Conservation (phyloP, 148 eudicot genomes). For the Chenopodium formosanum region DNA sequence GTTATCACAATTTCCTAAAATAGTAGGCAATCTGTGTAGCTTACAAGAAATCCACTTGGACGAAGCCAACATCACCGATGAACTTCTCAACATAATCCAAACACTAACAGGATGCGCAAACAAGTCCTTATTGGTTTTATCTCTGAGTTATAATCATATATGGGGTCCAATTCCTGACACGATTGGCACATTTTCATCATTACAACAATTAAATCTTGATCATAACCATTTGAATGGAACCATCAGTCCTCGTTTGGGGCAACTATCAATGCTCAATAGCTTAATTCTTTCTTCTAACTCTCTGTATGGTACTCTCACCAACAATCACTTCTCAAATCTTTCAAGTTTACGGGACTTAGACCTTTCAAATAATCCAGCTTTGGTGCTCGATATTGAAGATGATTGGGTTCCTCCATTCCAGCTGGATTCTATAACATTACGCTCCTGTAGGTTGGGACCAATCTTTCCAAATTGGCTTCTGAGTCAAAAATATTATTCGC, state of each 20-base stretch:
- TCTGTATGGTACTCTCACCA: too few relatives aligned
- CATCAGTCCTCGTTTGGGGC: too few relatives aligned
- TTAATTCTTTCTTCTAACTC: too few relatives aligned
- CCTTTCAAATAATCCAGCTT: too few relatives aligned
- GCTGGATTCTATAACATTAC: too few relatives aligned
- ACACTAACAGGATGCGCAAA: constrained; percentile 5
- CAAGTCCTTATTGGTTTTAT: neutral
- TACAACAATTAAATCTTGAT: constrained; percentile 14
- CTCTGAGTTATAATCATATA: constrained; percentile 24
- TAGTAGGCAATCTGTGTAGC: neutral
- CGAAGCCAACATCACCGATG: neutral
- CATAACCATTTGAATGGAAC: too few relatives aligned
- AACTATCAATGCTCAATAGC: too few relatives aligned
- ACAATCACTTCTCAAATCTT: too few relatives aligned
- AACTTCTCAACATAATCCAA: neutral
- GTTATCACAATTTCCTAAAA: neutral
- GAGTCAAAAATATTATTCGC: neutral
- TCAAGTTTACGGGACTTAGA: too few relatives aligned
- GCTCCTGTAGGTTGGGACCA: constrained; percentile 4
- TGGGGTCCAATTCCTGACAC: constrained; percentile 28
- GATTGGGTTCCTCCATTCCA: neutral
- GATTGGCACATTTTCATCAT: constrained; percentile 15
- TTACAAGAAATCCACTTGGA: constrained; percentile 4
- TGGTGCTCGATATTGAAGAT: too few relatives aligned
- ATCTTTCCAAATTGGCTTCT: constrained; percentile 2